Evolutionary conservation across 768 basidiomycete genomes (phyloP), one percentile per base, ranked within the genome.

Genomic region (Collybia nuda): DNA sequence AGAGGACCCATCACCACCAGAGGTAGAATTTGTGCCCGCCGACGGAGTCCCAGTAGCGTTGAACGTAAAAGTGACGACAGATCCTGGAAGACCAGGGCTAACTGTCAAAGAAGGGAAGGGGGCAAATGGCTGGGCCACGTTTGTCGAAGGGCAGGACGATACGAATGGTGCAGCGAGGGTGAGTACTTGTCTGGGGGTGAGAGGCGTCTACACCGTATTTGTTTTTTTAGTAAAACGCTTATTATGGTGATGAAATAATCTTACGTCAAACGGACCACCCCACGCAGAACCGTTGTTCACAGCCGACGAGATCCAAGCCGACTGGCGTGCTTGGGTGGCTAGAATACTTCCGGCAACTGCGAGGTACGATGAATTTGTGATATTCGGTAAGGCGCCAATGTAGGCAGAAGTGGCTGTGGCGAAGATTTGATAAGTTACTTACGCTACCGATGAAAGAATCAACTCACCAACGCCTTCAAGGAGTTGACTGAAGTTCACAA

Each of bases 321-420:
- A 72, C 53, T 80, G 77, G 29, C 78, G 69, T 36, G 76, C 73
- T 60, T 83, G 78, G 50, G 70, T 75, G 23, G 78, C 70, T 22
- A 80, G 64, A 56, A 83, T 77, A 29, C 76, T 70, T 6, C 69
- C 80, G 17, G 77, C 77, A 23, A 72, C 73, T 21, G 74, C 70
- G 15, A 73, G 53, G 57, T 67, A 67, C 17, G 62, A 69, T 47
- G 67, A 60, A 53, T 69, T 64, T 19, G 63, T 55, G 52, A 81
- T 67, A 48, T 61, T 65, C 36, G 62, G 62, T 2, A 74, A 70
- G n/a, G 77, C 74, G 26, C 78, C 80, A 18, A 74, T 64, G 63
- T 81, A 82, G 21, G 79, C 77, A 9, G 74, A 70, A 9, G 68
- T 68, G 47, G 72, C 71, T 55, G 21, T 22, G 12, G 37, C 3